A percentile compares a stretch with the other conserved stretches of the same genome.
phyloP scores from a whole-genome alignment of 495 filamentous ascomycete species.

The Melanomma pulvis-pyrius region DNA sequence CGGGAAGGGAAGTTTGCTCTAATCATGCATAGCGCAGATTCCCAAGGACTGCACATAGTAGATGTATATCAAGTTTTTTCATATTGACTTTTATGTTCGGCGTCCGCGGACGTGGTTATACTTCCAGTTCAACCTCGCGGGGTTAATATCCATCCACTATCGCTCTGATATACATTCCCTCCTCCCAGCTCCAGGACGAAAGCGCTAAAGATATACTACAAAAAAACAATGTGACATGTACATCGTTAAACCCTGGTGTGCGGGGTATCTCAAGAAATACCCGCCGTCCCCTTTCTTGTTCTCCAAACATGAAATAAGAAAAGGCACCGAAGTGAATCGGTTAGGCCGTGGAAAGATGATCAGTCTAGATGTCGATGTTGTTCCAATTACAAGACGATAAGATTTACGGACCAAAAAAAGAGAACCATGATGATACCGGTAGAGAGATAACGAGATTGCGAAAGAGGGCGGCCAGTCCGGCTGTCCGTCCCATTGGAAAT shows the following conservation, averaged over 20 bases:
- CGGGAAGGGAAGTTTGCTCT: too few species aligned
- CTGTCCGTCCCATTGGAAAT: conserved; percentile 1
- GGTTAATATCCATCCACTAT: too few species aligned
- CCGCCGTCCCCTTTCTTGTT: neutral
- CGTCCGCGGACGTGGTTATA: neutral
- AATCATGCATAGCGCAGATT: neutral
- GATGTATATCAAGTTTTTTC: neutral
- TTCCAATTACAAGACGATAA: neutral
- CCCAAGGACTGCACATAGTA: neutral
- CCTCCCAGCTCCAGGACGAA: too few species aligned
- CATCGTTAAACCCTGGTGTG: conserved; percentile 11
- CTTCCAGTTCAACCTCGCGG: too few species aligned
- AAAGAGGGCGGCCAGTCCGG: neutral
- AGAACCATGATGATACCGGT: neutral
- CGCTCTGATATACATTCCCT: too few species aligned
- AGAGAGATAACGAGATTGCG: neutral
- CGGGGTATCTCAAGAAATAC: conserved; percentile 16
- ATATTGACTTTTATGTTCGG: neutral
- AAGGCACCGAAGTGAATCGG: neutral
- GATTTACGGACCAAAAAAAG: conserved; percentile 1
- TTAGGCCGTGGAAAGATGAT: neutral
- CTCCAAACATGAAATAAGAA: neutral
- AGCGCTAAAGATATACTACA: too few species aligned
- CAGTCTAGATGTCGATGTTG: neutral
- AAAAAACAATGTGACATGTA: conserved; percentile 3